Evolutionary conservation across 2,329 filamentous ascomycete genomes (phyloP).

Genomic region (Aspergillus piperis): DNA sequence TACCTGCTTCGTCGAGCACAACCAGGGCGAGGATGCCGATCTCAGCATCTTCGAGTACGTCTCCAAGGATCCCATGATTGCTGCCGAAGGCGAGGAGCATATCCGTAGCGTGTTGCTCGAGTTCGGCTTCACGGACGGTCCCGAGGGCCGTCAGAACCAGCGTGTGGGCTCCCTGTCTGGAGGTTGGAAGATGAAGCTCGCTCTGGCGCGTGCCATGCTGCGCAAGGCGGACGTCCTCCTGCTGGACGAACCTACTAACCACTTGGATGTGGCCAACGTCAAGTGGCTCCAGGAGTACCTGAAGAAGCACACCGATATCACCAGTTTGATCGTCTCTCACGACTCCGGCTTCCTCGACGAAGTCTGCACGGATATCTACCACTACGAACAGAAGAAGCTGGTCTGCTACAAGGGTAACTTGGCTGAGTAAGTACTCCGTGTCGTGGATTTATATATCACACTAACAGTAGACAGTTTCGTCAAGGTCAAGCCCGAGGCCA

Average conservation of each 20-base stretch:
- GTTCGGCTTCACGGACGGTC: slow-evolving; percentile 90
- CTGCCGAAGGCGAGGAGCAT: slow-evolving; percentile 73
- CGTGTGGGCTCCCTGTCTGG: slow-evolving; percentile 93
- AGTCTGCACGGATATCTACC: slow-evolving; percentile 97
- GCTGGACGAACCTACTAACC: slow-evolving; percentile 98
- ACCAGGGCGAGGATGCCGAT: slow-evolving; percentile 96
- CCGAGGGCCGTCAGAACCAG: slow-evolving; percentile 83
- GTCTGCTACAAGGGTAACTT: slow-evolving; percentile 55
- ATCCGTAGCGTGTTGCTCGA: slow-evolving; percentile 83
- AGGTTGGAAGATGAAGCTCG: slow-evolving; percentile 99
- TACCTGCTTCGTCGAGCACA: slow-evolving; percentile 98
- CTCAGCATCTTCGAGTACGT: slow-evolving; percentile 95
- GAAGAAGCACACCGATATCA: slow-evolving; percentile 93
- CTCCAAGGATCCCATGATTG: slow-evolving; percentile 82
- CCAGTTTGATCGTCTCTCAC: slow-evolving; percentile 96
- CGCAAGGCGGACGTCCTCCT: slow-evolving; percentile 94
- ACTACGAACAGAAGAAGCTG: slow-evolving; percentile 98
- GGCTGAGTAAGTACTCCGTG: slow-evolving; percentile 33
- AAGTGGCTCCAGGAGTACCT: slow-evolving; percentile 95
- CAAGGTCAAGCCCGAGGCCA: slow-evolving; percentile 85
- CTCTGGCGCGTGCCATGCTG: slow-evolving; percentile 92
- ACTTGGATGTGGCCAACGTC: slow-evolving; percentile 94
- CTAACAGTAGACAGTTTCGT: slow-evolving; percentile 61
- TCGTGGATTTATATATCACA: not conserved
- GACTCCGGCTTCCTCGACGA: slow-evolving; percentile 97